phyloP scores from a whole-genome alignment of 768 basidiomycete species.

The Auriscalpium microsporum region DNA sequence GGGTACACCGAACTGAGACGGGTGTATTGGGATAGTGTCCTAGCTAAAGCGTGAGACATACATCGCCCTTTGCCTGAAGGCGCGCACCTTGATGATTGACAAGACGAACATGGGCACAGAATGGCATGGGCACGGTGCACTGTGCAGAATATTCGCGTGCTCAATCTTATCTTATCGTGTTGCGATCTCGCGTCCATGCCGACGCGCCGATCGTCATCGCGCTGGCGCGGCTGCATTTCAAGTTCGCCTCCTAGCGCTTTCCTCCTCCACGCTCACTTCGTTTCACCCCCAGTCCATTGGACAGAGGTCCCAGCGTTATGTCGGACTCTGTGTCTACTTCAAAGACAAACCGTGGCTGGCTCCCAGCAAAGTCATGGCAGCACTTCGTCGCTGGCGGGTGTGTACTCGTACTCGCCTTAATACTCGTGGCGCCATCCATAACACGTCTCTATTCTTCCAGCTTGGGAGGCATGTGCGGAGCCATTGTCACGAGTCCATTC shows the following conservation, averaged over 20 bases:
- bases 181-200: not conserved
- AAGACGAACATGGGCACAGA: slow-evolving; percentile 25
- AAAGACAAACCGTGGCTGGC: slow-evolving; percentile 25
- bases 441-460: slow-evolving; percentile 32
- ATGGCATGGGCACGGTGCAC: too few species aligned
- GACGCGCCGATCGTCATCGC: not conserved
- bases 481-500: slow-evolving; percentile 93
- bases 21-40: slow-evolving; percentile 90
- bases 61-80: not conserved
- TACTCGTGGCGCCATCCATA: not conserved
- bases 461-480: slow-evolving; percentile 95
- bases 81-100: slow-evolving; percentile 26
- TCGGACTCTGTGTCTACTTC: slow-evolving; percentile 10
- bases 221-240: not conserved
- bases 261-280: slow-evolving; percentile 14
- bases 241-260: slow-evolving; percentile 4
- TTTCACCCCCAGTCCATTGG: not conserved
- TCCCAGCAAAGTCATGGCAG: slow-evolving; percentile 74
- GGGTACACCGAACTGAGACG: slow-evolving; percentile 74
- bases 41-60: slow-evolving; percentile 21
- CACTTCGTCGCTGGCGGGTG: slow-evolving; percentile 87
- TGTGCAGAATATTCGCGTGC: too few species aligned
- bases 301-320: not conserved
- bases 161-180: slow-evolving; percentile 18
- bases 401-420: slow-evolving; percentile 20